phyloP scores from a whole-genome alignment of 169 alveolate genomes.

The Eimeria maxima region DNA sequence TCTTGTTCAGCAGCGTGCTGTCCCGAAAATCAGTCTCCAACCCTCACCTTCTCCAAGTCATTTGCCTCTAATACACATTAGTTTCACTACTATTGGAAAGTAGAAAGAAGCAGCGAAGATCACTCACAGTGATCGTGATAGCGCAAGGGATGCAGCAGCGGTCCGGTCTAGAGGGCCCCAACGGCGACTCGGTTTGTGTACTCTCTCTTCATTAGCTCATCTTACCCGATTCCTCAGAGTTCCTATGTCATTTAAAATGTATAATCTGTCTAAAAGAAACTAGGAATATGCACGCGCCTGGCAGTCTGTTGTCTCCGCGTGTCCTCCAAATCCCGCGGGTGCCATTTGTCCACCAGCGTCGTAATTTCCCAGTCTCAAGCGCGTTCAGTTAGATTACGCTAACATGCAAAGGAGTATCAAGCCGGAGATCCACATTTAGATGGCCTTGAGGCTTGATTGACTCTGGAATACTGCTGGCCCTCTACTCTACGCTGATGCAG shows the following conservation, averaged over 20 bases:
- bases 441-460: not conserved
- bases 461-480: not conserved
- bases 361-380: not conserved
- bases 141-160: not conserved
- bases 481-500: not conserved
- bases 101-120: not conserved
- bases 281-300: not conserved
- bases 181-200: not conserved
- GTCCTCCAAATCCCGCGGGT: constrained; percentile 1
- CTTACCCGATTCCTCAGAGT: not conserved
- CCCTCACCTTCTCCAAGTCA: too few relatives aligned
- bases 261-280: not conserved
- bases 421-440: not conserved
- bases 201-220: not conserved
- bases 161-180: constrained; percentile 57
- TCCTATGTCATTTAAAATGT: not conserved
- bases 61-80: not conserved
- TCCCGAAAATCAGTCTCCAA: not conserved
- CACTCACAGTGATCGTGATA: not conserved
- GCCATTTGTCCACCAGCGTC: not conserved
- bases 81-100: too few relatives aligned
- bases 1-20: not conserved
- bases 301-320: not conserved
- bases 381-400: not conserved
- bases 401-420: not conserved